phyloP scores from a whole-genome alignment of 164 flowering plant species.

The Magnolia officinalis region DNA sequence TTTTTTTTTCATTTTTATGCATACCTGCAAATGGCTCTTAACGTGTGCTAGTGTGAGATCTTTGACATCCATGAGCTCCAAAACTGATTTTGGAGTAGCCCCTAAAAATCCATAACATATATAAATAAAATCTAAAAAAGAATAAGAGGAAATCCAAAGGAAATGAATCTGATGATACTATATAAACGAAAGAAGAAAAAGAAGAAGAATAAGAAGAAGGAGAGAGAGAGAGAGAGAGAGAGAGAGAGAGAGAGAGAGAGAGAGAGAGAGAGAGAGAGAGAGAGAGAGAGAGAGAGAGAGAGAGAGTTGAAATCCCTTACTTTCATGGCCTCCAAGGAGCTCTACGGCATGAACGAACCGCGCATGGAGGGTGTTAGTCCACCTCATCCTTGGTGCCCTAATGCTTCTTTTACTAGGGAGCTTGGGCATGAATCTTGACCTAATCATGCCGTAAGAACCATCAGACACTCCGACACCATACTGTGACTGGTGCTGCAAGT shows the following conservation, averaged over 20 bases:
- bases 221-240: too few relatives aligned
- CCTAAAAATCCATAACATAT: conserved; percentile 30
- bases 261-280: conserved; percentile 3
- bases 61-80: conserved; percentile 80
- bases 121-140: background rate
- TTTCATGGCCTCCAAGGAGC: conserved; percentile 81
- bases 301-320: conserved; percentile 23
- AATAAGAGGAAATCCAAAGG: background rate
- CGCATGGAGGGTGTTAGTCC: conserved; percentile 71
- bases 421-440: conserved; percentile 54
- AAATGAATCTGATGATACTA: background rate
- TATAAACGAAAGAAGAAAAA: background rate
- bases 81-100: conserved; percentile 79
- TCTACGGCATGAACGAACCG: conserved; percentile 74
- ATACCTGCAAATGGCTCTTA: conserved; percentile 74
- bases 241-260: background rate
- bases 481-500: conserved; percentile 28
- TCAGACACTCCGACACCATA: conserved; percentile 28
- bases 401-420: conserved; percentile 49
- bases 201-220: background rate
- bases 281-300: background rate
- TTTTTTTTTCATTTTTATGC: background rate
- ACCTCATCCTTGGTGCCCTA: conserved; percentile 75
- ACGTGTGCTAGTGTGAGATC: conserved; percentile 84
- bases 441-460: conserved; percentile 31